These are phyloP conservation scores for Cornus controversa DNA, from an alignment of 148 eudicot genomes.

Conservation along the genomic window DNA sequence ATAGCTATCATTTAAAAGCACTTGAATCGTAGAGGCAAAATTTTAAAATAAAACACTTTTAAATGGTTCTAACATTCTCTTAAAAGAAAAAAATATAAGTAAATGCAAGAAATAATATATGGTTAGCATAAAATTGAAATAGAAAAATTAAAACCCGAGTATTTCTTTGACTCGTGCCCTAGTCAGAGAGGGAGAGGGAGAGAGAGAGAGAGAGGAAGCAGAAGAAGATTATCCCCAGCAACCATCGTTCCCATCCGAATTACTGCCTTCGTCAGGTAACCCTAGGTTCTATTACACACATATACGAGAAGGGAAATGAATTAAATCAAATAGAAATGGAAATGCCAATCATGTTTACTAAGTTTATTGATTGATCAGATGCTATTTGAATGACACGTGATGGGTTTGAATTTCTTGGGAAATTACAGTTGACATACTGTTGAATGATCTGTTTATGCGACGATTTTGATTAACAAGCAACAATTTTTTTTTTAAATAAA, in stretches of 20 bases:
- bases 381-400: neutral
- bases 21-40: too few relatives aligned
- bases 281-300: neutral
- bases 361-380: neutral
- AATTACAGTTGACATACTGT: too few relatives aligned
- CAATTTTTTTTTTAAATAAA: too few relatives aligned
- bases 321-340: neutral
- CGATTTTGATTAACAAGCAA: neutral
- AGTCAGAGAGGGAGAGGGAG: neutral
- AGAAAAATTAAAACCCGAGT: too few relatives aligned
- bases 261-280: neutral
- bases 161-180: too few relatives aligned
- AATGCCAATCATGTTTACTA: neutral
- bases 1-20: too few relatives aligned
- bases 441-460: too few relatives aligned
- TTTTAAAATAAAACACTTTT: too few relatives aligned
- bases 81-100: too few relatives aligned
- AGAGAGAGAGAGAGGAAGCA: neutral
- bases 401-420: neutral
- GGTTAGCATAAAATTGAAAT: too few relatives aligned
- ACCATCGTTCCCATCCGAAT: neutral
- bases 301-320: neutral
- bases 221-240: neutral
- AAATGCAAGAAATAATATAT: too few relatives aligned
- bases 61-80: too few relatives aligned